These are phyloP conservation scores for Aspergillus caelatus DNA, from an alignment of 2,329 filamentous ascomycete genomes.

Conservation along the genomic window DNA sequence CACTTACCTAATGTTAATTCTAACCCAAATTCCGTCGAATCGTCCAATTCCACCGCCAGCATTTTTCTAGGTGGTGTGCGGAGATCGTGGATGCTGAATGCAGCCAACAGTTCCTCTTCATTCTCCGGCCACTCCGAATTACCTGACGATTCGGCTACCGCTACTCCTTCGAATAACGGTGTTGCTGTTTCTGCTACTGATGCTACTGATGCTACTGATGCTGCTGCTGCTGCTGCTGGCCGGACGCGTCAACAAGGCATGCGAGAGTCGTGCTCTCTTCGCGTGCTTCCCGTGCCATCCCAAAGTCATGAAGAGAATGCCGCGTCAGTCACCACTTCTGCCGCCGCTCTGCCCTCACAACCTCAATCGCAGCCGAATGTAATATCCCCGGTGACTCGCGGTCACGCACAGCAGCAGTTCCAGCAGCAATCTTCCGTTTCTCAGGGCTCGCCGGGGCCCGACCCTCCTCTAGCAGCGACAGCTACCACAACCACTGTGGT, in stretches of 20 bases:
- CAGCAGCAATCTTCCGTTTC: neutral
- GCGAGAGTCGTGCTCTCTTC: slow-evolving; percentile 12
- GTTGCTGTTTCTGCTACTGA: neutral
- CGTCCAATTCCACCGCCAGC: slow-evolving; percentile 44
- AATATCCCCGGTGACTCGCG: slow-evolving; percentile 27
- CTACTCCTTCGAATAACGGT: neutral
- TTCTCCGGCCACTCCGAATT: neutral
- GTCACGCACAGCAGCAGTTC: neutral
- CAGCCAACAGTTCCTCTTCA: neutral
- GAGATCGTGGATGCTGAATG: slow-evolving; percentile 43
- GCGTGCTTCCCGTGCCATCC: slow-evolving; percentile 9
- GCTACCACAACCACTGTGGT: slow-evolving; percentile 2
- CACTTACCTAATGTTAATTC: slow-evolving; percentile 20
- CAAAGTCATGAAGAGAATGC: slow-evolving; percentile 6
- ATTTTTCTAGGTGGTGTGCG: slow-evolving; percentile 42
- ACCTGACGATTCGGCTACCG: neutral
- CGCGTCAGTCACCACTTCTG: neutral
- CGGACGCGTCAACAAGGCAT: slow-evolving; percentile 17
- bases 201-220: slow-evolving; percentile 2
- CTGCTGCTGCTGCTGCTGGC: slow-evolving; percentile 1
- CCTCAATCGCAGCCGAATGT: slow-evolving; percentile 15
- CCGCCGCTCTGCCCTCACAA: neutral
- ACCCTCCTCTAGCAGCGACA: neutral
- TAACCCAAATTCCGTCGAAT: slow-evolving; percentile 13
- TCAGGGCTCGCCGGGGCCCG: neutral